A percentile compares a stretch with the other conserved stretches of the same genome.
These are phyloP conservation scores for Aristolochia contorta DNA, from an alignment of 164 flowering plant genomes.

Conservation along the genomic window DNA sequence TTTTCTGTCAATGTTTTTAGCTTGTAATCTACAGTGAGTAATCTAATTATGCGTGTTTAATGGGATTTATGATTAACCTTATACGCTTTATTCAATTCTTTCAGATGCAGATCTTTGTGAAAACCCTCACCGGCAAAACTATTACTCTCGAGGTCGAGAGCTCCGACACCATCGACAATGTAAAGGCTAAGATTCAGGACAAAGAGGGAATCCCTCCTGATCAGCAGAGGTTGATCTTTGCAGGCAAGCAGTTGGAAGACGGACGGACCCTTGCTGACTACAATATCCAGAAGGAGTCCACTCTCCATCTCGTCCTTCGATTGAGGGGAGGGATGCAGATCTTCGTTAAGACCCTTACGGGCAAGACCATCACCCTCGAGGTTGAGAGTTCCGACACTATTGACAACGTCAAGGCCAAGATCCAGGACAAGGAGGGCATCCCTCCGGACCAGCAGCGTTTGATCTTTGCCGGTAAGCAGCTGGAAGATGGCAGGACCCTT, in stretches of 20 bases:
- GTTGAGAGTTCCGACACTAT: slow-evolving; percentile 8
- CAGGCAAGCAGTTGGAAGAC: slow-evolving; percentile 15
- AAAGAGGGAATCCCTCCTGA: slow-evolving; percentile 12
- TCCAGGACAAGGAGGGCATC: slow-evolving; percentile 13
- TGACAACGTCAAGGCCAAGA: slow-evolving; percentile 11
- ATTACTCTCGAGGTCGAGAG: slow-evolving; percentile 35
- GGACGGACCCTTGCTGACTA: slow-evolving; percentile 14
- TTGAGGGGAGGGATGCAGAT: slow-evolving; percentile 38
- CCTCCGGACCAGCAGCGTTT: slow-evolving; percentile 11
- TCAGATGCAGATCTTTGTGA: slow-evolving; percentile 60
- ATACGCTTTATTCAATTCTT: too few relatives aligned
- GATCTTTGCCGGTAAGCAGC: slow-evolving; percentile 12
- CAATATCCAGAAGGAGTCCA: slow-evolving; percentile 11
- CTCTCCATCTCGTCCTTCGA: slow-evolving; percentile 10
- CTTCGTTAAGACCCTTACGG: slow-evolving; percentile 52
- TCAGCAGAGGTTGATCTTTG: slow-evolving; percentile 9
- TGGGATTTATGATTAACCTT: too few relatives aligned
- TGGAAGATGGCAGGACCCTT: slow-evolving; percentile 10
- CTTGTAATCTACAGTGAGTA: too few relatives aligned
- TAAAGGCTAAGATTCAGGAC: slow-evolving; percentile 12
- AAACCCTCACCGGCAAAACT: slow-evolving; percentile 55
- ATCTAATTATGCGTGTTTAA: too few relatives aligned
- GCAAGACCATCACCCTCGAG: slow-evolving; percentile 11
- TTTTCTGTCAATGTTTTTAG: too few relatives aligned
- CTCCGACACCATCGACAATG: slow-evolving; percentile 10